Percentiles rank a stretch among this genome's conserved stretches.
phyloP scores from a whole-genome alignment of 495 filamentous ascomycete genomes.

The Copromyces sp. region DNA sequence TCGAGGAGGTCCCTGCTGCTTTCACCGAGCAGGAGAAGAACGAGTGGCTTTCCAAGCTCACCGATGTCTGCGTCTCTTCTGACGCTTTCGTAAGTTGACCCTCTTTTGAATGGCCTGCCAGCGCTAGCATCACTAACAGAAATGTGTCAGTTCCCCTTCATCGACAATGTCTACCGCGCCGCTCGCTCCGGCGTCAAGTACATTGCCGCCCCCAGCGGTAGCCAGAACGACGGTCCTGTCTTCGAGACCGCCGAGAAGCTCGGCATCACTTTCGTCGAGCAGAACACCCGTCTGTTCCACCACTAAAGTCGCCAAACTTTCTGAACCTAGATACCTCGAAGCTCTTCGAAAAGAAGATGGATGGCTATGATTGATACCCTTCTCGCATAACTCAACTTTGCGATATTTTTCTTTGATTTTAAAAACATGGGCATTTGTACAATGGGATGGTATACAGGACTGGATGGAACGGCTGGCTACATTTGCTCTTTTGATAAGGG shows the following conservation, averaged over 20 bases:
- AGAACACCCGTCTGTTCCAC: conserved; percentile 80
- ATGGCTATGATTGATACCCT: neutral
- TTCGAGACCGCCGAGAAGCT: conserved; percentile 90
- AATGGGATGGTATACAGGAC: neutral
- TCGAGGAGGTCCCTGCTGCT: conserved; percentile 77
- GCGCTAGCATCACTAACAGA: conserved; percentile 7
- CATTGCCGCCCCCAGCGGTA: conserved; percentile 84
- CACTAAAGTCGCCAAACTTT: conserved; percentile 42
- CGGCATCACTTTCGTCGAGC: conserved; percentile 84
- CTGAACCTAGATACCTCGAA: neutral
- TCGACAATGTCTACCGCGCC: conserved; percentile 92
- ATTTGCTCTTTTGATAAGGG: neutral
- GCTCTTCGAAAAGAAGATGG: neutral
- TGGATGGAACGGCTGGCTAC: neutral
- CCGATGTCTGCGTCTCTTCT: conserved; percentile 74
- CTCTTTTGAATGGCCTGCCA: neutral
- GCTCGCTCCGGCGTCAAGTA: conserved; percentile 86
- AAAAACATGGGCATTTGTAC: neutral
- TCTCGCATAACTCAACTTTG: neutral
- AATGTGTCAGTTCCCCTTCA: conserved; percentile 77
- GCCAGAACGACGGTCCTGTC: conserved; percentile 82
- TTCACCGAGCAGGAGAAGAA: conserved; percentile 80
- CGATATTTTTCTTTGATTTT: neutral
- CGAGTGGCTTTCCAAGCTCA: conserved; percentile 70
- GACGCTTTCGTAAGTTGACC: conserved; percentile 80